Conservation (phyloP, 495 filamentous ascomycete genomes). For the Neurospora sp. region DNA sequence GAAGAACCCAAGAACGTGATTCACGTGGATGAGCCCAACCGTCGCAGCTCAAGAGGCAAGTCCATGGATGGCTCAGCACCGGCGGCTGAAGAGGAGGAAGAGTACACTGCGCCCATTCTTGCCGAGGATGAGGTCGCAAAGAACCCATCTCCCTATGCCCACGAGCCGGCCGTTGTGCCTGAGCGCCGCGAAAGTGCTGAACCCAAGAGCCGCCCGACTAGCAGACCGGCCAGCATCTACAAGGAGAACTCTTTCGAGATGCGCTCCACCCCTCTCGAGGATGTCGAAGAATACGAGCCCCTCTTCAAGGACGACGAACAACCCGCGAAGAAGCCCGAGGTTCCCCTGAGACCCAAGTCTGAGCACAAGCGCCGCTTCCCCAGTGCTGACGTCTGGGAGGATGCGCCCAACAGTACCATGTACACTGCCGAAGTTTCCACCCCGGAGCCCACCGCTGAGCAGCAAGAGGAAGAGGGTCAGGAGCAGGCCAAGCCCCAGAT, state of each 20-base stretch:
- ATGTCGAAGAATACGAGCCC: slow-evolving; percentile 91
- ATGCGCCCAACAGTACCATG: slow-evolving; percentile 79
- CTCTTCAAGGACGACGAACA: slow-evolving; percentile 78
- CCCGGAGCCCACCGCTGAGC: slow-evolving; percentile 55
- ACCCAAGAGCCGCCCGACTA: slow-evolving; percentile 58
- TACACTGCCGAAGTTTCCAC: slow-evolving; percentile 77
- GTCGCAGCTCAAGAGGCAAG: slow-evolving; percentile 51
- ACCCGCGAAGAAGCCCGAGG: slow-evolving; percentile 37
- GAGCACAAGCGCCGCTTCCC: slow-evolving; percentile 75
- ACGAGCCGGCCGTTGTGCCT: slow-evolving; percentile 60
- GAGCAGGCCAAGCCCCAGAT: slow-evolving; percentile 22
- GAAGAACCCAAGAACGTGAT: slow-evolving; percentile 36
- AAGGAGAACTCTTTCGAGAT: slow-evolving; percentile 32
- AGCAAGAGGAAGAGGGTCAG: slow-evolving; percentile 33
- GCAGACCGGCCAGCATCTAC: slow-evolving; percentile 54
- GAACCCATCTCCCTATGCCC: slow-evolving; percentile 44
- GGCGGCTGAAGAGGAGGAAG: slow-evolving; percentile 32
- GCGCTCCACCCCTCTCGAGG: slow-evolving; percentile 65
- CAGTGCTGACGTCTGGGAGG: slow-evolving; percentile 93
- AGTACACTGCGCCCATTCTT: slow-evolving; percentile 65
- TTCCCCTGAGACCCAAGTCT: slow-evolving; percentile 36
- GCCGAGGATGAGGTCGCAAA: slow-evolving; percentile 88
- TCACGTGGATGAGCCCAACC: slow-evolving; percentile 65
- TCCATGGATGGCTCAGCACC: slow-evolving; percentile 36
- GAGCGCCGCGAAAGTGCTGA: slow-evolving; percentile 47